Evolutionary conservation across 2,329 filamentous ascomycete genomes (phyloP), one percentile per base, ranked within the genome.

Genomic region (Madurella mycetomatis): DNA sequence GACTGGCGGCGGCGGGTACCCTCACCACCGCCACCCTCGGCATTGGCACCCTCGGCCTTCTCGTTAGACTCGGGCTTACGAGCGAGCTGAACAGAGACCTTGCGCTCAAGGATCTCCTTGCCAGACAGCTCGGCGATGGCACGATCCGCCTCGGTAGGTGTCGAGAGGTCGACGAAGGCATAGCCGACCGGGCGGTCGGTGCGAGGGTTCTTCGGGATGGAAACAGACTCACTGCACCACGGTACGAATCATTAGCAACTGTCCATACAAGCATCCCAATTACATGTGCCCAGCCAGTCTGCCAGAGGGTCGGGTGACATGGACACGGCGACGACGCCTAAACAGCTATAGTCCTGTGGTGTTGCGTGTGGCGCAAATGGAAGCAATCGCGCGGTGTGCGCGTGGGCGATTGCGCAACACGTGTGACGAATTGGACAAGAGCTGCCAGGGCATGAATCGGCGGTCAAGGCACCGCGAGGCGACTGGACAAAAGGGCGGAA

Each of bases 131-230:
- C 90, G 67, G 84, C 81, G 67, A 99, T 97, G 70, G 94, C 94
- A 73, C 91, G 90, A 77, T 96, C 90, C 62, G 94, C 94, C 80
- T 97, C 94, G 64, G 84, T 85, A 57, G 94, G 90, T 62, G 92
- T 96, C 59, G 90, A 95, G 63, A 99, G 88, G 72, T 97, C 94
- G 73, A 99, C 94, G 73, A 99, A 99, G 71, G 94, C 94, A 76
- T 97, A 99, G 71, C 94, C 94, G 73, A 99, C 94, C 62, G 94
- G 92, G 72, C 94, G 92, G 76, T 91, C 92, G 76, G 92, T 99
- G 75, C 94, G 92, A 72, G 94, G 94, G 82, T 99, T 97, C 84
- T 95, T 96, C 65, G 94, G 94, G 76, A 99, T 99, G 67, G 94
- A 97, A 74, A 92, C 92, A 75, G 90, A 95, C 82, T 99, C 94